Evolutionary conservation across 306 rosid species (phyloP).

Genomic region (Carpinus fangiana): DNA sequence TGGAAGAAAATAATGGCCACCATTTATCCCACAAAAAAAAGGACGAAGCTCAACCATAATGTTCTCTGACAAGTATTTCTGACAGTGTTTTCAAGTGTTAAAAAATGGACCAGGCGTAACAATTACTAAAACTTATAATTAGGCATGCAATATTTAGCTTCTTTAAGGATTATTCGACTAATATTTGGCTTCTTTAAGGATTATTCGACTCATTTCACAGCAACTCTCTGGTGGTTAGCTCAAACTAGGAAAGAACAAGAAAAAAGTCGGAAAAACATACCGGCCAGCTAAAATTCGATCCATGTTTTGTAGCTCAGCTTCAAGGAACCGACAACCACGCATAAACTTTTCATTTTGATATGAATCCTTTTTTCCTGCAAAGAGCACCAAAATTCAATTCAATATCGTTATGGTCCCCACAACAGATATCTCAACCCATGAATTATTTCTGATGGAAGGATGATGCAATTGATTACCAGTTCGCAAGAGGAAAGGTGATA

Average conservation of each 20-base stretch:
- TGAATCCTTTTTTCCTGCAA: slow-evolving; percentile 73
- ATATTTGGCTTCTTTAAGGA: background rate
- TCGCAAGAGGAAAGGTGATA: slow-evolving; percentile 83
- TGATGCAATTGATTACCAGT: slow-evolving; percentile 51
- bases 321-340: slow-evolving; percentile 95
- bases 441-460: background rate
- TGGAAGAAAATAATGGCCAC: slow-evolving; percentile 28
- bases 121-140: background rate
- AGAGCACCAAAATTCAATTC: slow-evolving; percentile 18
- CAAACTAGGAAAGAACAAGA: slow-evolving; percentile 2
- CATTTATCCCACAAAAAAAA: slow-evolving; percentile 24
- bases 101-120: background rate
- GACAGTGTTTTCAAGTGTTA: background rate
- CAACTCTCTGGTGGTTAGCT: background rate
- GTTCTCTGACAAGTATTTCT: background rate
- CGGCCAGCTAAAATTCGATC: slow-evolving; percentile 87
- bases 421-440: background rate
- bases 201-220: background rate
- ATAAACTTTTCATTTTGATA: slow-evolving; percentile 84
- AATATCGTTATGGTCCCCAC: slow-evolving; percentile 7
- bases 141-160: background rate
- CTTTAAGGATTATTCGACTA: background rate
- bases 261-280: slow-evolving; percentile 43
- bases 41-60: slow-evolving; percentile 8
- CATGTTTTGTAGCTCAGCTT: slow-evolving; percentile 94